phyloP scores from a whole-genome alignment of 257 asterid genomes.

The Solanum paucissectum region DNA sequence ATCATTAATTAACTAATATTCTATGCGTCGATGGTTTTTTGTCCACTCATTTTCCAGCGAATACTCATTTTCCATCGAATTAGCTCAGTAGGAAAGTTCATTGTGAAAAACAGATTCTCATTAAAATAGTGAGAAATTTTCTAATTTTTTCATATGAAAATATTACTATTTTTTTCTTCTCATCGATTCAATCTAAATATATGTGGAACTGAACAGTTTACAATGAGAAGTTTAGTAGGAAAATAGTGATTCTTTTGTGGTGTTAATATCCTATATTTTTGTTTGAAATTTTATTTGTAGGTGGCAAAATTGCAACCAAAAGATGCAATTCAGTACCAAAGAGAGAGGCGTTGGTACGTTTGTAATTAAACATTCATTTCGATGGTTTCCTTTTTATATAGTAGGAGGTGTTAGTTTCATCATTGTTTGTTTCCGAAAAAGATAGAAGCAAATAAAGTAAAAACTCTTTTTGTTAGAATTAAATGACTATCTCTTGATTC shows the following conservation, averaged over 20 bases:
- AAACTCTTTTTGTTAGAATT: no score
- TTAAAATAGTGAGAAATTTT: neutral
- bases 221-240: neutral
- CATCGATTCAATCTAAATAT: neutral
- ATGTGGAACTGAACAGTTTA: fast-evolving
- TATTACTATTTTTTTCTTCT: neutral
- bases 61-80: neutral
- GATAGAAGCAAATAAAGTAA: no score
- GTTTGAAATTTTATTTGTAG: slow-evolving; percentile 1
- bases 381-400: neutral
- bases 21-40: neutral
- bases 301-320: slow-evolving; percentile 10
- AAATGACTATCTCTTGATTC: no score
- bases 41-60: neutral
- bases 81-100: neutral
- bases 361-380: neutral
- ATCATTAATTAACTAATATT: neutral
- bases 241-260: neutral
- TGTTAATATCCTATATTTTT: neutral
- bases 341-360: slow-evolving; percentile 15
- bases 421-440: no score
- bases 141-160: neutral
- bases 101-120: fast-evolving
- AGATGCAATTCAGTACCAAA: slow-evolving; percentile 11
- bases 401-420: no score